Conservation (phyloP, 2,329 filamentous ascomycete genomes). For the Lachnellula subtilissima region DNA sequence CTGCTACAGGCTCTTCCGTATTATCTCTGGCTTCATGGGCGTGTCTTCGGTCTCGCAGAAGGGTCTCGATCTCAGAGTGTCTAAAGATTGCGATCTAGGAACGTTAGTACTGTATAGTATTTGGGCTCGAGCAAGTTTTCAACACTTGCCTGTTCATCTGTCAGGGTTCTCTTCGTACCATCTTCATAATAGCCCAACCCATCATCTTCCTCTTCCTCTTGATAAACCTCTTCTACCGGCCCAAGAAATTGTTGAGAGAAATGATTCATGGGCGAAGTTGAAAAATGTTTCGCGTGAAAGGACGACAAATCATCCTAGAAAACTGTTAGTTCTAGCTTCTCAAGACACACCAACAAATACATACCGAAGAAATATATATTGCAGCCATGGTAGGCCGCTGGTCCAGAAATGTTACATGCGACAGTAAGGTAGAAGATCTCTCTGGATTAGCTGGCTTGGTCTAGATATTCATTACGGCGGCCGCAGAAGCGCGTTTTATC, state of each 20-base stretch:
- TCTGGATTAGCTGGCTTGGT: too few relatives aligned
- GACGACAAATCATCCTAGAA: conserved; percentile 24
- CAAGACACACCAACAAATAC: conserved; percentile 6
- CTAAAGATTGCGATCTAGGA: conserved; percentile 77
- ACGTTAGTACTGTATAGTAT: neutral
- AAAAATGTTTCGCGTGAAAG: conserved; percentile 29
- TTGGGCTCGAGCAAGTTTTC: neutral
- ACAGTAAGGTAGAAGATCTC: too few relatives aligned
- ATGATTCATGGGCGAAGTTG: conserved; percentile 40
- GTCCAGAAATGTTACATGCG: neutral
- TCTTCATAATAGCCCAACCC: conserved; percentile 80
- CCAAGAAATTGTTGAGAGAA: conserved; percentile 47
- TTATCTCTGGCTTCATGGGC: conserved; percentile 16
- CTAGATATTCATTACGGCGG: conserved; percentile 1
- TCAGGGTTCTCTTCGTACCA: conserved; percentile 82
- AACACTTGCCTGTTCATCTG: conserved; percentile 58
- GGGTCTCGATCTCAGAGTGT: conserved; percentile 75
- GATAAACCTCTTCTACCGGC: conserved; percentile 46
- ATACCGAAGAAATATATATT: conserved; percentile 38
- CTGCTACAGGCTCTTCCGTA: conserved; percentile 2
- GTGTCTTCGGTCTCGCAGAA: conserved; percentile 51
- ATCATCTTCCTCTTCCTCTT: conserved; percentile 51
- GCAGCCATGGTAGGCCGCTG: conserved; percentile 16
- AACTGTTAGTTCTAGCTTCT: conserved; percentile 5
- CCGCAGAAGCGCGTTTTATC: too few relatives aligned